Evolutionary conservation across 1,284 basidiomycete species (phyloP).

Genomic region (Trametes polyzona): DNA sequence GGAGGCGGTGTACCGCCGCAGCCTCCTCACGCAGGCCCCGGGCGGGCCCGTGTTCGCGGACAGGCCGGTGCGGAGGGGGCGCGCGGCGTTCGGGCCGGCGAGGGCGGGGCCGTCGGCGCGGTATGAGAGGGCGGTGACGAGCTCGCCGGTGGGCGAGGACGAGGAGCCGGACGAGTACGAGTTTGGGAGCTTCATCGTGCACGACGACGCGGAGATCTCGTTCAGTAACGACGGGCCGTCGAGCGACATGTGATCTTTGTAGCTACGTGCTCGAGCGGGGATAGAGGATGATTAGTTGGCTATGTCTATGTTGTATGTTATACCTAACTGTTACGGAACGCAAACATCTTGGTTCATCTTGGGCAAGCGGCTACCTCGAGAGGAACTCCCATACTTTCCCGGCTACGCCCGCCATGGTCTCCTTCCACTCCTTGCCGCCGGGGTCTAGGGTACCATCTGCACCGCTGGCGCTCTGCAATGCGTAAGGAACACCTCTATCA

Average conservation of each 20-base stretch:
- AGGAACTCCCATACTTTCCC: slow-evolving; percentile 43
- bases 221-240: slow-evolving; percentile 29
- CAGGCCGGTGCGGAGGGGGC: slow-evolving; percentile 49
- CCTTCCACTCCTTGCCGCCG: slow-evolving; percentile 45
- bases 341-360: too few relatives aligned
- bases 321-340: neutral
- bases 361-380: slow-evolving; percentile 4
- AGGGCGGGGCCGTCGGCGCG: slow-evolving; percentile 21
- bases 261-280: neutral
- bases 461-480: slow-evolving; percentile 50
- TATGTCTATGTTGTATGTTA: neutral
- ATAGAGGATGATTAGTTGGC: neutral
- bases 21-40: slow-evolving; percentile 71
- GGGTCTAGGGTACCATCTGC: slow-evolving; percentile 49
- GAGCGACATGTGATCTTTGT: slow-evolving; percentile 11
- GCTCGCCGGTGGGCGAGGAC: slow-evolving; percentile 56
- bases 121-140: slow-evolving; percentile 46
- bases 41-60: slow-evolving; percentile 57
- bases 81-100: slow-evolving; percentile 16
- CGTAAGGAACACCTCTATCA: slow-evolving; percentile 49
- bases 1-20: slow-evolving; percentile 63
- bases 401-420: slow-evolving; percentile 50
- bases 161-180: slow-evolving; percentile 64
- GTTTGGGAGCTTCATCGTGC: slow-evolving; percentile 77
- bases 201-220: slow-evolving; percentile 63